Evolutionary conservation across 257 asterid species (phyloP).

Genomic region (Nicotiana attenuata): DNA sequence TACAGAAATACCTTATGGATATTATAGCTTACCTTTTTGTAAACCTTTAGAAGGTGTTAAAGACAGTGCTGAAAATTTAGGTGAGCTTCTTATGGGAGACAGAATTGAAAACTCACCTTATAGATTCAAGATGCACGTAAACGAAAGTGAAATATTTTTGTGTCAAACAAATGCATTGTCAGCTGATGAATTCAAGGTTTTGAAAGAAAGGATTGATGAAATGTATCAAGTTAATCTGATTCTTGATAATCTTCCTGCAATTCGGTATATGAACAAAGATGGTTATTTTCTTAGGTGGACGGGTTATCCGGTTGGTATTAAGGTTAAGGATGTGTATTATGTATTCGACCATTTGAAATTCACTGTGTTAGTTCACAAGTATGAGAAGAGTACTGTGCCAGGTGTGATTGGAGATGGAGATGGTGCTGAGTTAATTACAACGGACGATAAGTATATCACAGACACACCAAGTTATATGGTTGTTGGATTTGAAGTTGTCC

Average conservation of each 20-base stretch:
- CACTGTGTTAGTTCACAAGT: slow-evolving; percentile 22
- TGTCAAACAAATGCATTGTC: slow-evolving; percentile 17
- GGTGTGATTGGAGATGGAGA: slow-evolving; percentile 23
- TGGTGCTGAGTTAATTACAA: slow-evolving; percentile 17
- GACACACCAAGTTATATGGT: slow-evolving; percentile 15
- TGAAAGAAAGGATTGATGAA: slow-evolving; percentile 23
- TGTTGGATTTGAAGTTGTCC: slow-evolving; percentile 29
- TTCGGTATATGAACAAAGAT: slow-evolving; percentile 20
- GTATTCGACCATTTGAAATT: slow-evolving; percentile 25
- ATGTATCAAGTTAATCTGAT: slow-evolving; percentile 26
- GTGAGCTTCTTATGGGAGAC: slow-evolving; percentile 27
- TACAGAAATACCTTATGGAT: slow-evolving; percentile 23
- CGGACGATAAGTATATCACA: slow-evolving; percentile 6
- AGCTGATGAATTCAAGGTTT: slow-evolving; percentile 14
- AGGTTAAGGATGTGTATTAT: slow-evolving; percentile 17
- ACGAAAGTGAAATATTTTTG: slow-evolving; percentile 13
- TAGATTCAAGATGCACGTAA: slow-evolving; percentile 13
- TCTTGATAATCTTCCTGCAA: slow-evolving; percentile 29
- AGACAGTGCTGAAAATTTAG: slow-evolving; percentile 28
- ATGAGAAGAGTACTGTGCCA: slow-evolving; percentile 16
- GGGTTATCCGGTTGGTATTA: slow-evolving; percentile 26
- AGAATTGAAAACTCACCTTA: slow-evolving; percentile 25
- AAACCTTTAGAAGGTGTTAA: slow-evolving; percentile 25
- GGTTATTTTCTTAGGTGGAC: slow-evolving; percentile 24
- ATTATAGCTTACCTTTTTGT: slow-evolving; percentile 22